phyloP scores from a whole-genome alignment of 106 monocot species.

The Posidonia australis region DNA sequence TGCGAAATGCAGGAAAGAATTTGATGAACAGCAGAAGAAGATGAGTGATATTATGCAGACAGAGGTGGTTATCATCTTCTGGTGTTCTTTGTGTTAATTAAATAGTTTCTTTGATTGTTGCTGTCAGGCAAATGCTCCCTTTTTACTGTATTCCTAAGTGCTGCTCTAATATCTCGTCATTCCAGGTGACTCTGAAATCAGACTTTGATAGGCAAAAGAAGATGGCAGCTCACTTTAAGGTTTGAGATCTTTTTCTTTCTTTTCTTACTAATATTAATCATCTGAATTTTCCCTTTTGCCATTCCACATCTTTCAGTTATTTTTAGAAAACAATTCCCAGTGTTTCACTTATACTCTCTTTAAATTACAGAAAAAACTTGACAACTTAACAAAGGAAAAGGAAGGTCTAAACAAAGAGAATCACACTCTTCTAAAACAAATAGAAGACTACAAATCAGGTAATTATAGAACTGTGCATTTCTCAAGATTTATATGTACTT shows the following conservation, averaged over 20 bases:
- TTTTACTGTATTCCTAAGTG: background rate
- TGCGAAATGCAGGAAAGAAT: slow-evolving; percentile 35
- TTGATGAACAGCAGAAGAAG: slow-evolving; percentile 53
- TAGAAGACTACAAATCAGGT: slow-evolving; percentile 81
- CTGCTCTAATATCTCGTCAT: slow-evolving; percentile 2
- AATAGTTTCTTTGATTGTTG: too few relatives aligned
- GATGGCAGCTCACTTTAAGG: slow-evolving; percentile 25
- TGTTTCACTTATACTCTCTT: slow-evolving; percentile 3
- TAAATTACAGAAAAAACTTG: slow-evolving; percentile 44
- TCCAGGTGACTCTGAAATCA: slow-evolving; percentile 37
- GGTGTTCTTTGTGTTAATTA: background rate
- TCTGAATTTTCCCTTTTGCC: background rate
- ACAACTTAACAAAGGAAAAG: slow-evolving; percentile 45
- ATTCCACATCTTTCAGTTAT: background rate
- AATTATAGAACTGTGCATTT: background rate
- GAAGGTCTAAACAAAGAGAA: slow-evolving; percentile 64
- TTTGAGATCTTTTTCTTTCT: slow-evolving; percentile 7
- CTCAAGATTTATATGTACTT: slow-evolving; percentile 5
- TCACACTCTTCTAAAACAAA: slow-evolving; percentile 57
- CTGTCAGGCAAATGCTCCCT: background rate
- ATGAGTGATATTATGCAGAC: slow-evolving; percentile 43
- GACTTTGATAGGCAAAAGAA: slow-evolving; percentile 62
- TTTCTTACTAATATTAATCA: background rate
- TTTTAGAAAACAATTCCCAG: background rate
- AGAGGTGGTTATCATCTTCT: slow-evolving; percentile 28